Base-by-base conservation (phyloP, 2,329 filamentous ascomycete species). In the Penicillium sp. region DNA sequence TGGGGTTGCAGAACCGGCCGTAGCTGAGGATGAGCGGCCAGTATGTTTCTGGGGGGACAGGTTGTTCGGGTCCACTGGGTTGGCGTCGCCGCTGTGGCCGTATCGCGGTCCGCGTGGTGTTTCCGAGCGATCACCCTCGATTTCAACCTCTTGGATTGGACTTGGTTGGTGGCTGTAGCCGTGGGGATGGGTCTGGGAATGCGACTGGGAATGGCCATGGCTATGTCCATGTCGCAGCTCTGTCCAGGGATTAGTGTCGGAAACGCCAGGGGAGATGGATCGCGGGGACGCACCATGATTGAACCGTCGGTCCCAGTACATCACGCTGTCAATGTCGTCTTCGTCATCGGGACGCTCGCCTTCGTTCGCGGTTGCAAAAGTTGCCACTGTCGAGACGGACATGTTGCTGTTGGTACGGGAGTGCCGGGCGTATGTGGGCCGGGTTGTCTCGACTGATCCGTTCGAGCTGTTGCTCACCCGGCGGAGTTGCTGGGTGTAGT, bases 311-410 rank as follows among this genome's bases (percentile, higher is more conserved):
- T 73, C 72, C 74, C 74, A 75, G 55, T 72, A 74, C 41, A 76
- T 63, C 33, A 72, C 74, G 50, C 70, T 72, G 43, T 77, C 70
- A 48, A 71, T 55, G 39, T 79, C 77, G 27, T 80, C 78, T 40
- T 73, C 71, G 5, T 73, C 70, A 1, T 69, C 67, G 27, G 65
- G 57, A 16, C 72, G 72, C 16, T 45, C 50, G 11, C 79, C 81
- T 70, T 87, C 85, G 4, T 76, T 81, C 5, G 86, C 86, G 2
- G 86, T 88, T 2, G 83, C 84, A 68, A 88, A 89, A 0, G 84
- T 84, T 21, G 82, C 83, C 10, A 82, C 72, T 1, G 84, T 87
- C 11, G 84, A 87, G 10, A 84, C 70, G 0, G 85, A 87, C 58
- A 84, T 82, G n/a, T 74, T 73, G 59, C 85, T 88, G 38, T 80